Evolutionary conservation across 2,329 filamentous ascomycete species (phyloP).

Genomic region (Ilyonectria robusta): DNA sequence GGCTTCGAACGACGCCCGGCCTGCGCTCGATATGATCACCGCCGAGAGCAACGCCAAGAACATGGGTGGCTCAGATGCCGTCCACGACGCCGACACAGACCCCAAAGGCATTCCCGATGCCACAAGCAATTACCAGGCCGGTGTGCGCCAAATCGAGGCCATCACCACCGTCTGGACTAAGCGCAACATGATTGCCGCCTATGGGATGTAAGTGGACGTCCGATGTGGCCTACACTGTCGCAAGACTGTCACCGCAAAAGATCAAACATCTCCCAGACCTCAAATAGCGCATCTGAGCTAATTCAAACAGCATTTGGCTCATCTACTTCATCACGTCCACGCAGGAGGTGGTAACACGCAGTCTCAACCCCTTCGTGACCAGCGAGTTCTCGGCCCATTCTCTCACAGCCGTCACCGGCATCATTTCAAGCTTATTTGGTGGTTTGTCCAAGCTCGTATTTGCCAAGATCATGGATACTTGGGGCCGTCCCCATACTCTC

Average conservation of each 20-base stretch:
- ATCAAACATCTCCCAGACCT: not conserved
- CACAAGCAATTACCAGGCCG: conserved; percentile 52
- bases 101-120: conserved; percentile 48
- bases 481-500: conserved; percentile 72
- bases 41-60: conserved; percentile 23
- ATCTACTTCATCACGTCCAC: conserved; percentile 62
- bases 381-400: conserved; percentile 63
- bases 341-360: conserved; percentile 54
- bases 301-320: conserved; percentile 54
- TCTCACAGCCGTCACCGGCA: conserved; percentile 62
- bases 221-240: no score
- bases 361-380: conserved; percentile 57
- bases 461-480: conserved; percentile 74
- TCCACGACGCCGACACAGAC: conserved; percentile 52
- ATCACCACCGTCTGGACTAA: conserved; percentile 57
- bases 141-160: conserved; percentile 65
- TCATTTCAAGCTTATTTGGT: conserved; percentile 64
- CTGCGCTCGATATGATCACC: conserved; percentile 1
- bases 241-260: not conserved
- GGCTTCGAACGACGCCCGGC: conserved; percentile 5
- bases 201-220: conserved; percentile 56
- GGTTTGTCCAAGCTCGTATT: conserved; percentile 72
- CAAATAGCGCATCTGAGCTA: not conserved
- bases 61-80: conserved; percentile 23
- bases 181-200: conserved; percentile 61